Conservation (phyloP, 2,329 filamentous ascomycete species). For the Fusarium cicatricum region DNA sequence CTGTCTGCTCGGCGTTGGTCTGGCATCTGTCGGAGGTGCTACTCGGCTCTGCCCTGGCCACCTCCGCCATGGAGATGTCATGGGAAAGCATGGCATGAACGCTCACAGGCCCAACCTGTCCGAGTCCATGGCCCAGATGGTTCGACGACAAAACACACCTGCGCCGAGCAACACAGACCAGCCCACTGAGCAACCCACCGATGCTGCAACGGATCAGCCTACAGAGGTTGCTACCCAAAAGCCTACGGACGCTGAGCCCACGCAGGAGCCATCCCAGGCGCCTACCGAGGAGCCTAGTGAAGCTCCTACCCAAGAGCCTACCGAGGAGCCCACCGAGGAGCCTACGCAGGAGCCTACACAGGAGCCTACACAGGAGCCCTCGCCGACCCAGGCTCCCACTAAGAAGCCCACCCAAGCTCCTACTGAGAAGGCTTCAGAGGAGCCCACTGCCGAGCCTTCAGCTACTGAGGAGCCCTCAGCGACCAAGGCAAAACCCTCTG, state of each 20-base stretch:
- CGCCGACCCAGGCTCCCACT: background rate
- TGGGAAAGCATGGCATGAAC: conserved; percentile 35
- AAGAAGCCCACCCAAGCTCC: background rate
- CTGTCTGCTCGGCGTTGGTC: conserved; percentile 36
- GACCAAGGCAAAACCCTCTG: background rate
- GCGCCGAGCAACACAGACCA: conserved; percentile 19
- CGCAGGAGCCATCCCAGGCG: conserved; percentile 11
- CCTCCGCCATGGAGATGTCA: conserved; percentile 33
- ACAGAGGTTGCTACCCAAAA: conserved; percentile 7
- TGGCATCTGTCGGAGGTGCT: conserved; percentile 38
- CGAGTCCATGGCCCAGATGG: conserved; percentile 66
- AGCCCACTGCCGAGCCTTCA: conserved; percentile 1
- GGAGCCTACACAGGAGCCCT: background rate
- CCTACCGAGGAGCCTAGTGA: conserved; percentile 6
- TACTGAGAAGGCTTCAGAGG: conserved; percentile 2
- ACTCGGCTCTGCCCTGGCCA: conserved; percentile 40
- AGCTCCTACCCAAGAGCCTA: conserved; percentile 5
- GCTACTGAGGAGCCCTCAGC: background rate
- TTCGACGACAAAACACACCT: conserved; percentile 62
- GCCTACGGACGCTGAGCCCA: conserved; percentile 15
- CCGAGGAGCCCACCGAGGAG: conserved; percentile 7
- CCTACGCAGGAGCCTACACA: conserved; percentile 8
- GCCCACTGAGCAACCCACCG: conserved; percentile 13
- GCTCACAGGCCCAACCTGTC: conserved; percentile 38
- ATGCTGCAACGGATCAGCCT: conserved; percentile 10